Base-by-base conservation (phyloP, 805 yeast species). In the Torulaspora indica region DNA sequence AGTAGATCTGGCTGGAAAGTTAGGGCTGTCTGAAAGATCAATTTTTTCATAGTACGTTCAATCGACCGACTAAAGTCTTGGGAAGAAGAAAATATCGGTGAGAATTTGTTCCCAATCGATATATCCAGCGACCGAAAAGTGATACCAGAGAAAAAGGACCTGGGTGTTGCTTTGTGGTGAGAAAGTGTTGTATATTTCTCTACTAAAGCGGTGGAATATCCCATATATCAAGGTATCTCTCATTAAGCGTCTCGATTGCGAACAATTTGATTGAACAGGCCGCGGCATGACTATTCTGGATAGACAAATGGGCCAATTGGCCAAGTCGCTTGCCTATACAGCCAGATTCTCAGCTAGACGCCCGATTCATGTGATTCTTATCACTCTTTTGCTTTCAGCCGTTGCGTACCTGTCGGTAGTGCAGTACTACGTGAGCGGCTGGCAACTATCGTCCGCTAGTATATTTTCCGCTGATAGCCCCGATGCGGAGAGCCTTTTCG, bases 301-400 rank as follows among this genome's bases (percentile, higher is more conserved):
- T 17, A 57, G 50, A 44, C 66, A 66, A 36, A 58, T 67, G 51
- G 58, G 54, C 41, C 55, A 52, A 24, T 46, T 62, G 38, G 69
- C 70, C 15, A 56, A 58, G 18, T 56, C 57, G 6, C 56, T 79
- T 44, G 83, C 85, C 41, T 71, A 70, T 47, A 46, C 69, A 31
- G 73, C 78, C 12, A 68, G 64, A 44, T 62, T 74, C 18, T 78
- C 91, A 39, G 91, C 95, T 15, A 76, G 78, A 48, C 77, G 81
- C 60, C 98, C 98, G n/a, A 85, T 90, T 54, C 97, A 90, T 64
- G 77, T 88, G 44, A 80, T 90, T 45, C 78, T 88, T 38, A 58
- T 79, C 49, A 77, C 88, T 7, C 75, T 91, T 10, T 66, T 89
- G 40, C 63, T 86, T 36, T 93, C 95, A 3, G 83, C 95, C 2